Evolutionary conservation across 2,329 filamentous ascomycete species (phyloP).

Genomic region (Salinomyces thailandicus): DNA sequence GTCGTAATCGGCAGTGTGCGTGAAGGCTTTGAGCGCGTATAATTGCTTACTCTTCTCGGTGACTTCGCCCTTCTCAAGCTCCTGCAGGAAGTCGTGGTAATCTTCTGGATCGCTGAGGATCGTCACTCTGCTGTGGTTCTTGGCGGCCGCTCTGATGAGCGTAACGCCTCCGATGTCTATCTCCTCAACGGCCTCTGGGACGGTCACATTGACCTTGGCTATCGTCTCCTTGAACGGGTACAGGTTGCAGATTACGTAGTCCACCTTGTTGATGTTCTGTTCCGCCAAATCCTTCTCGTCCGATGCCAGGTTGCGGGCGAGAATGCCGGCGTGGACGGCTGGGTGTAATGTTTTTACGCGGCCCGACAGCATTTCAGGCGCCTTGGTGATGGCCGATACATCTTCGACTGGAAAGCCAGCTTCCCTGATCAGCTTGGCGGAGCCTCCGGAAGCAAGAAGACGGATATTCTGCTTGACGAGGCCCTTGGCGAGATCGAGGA

Average conservation of each 20-base stretch:
- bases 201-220: constrained; percentile 91
- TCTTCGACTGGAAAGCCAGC: constrained; percentile 94
- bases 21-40: constrained; percentile 94
- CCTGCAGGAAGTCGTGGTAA: constrained; percentile 86
- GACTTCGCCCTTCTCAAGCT: constrained; percentile 78
- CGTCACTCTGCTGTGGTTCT: constrained; percentile 93
- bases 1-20: constrained; percentile 96
- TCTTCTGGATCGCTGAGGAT: constrained; percentile 90
- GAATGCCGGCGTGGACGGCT: constrained; percentile 64
- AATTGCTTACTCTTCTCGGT: constrained; percentile 73
- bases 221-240: constrained; percentile 99
- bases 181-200: constrained; percentile 94
- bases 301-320: constrained; percentile 85
- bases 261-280: constrained; percentile 89
- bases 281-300: constrained; percentile 95
- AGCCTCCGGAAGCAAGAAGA: constrained; percentile 88
- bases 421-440: constrained; percentile 91
- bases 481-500: constrained; percentile 85
- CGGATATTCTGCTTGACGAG: constrained; percentile 81
- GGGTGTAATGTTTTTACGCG: constrained; percentile 94
- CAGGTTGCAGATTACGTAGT: constrained; percentile 93
- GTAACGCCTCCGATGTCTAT: constrained; percentile 98
- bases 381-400: constrained; percentile 87
- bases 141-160: constrained; percentile 87
- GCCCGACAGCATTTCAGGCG: constrained; percentile 91